Evolutionary conservation across 306 rosid genomes (phyloP).

Genomic region (Fagus crenata): DNA sequence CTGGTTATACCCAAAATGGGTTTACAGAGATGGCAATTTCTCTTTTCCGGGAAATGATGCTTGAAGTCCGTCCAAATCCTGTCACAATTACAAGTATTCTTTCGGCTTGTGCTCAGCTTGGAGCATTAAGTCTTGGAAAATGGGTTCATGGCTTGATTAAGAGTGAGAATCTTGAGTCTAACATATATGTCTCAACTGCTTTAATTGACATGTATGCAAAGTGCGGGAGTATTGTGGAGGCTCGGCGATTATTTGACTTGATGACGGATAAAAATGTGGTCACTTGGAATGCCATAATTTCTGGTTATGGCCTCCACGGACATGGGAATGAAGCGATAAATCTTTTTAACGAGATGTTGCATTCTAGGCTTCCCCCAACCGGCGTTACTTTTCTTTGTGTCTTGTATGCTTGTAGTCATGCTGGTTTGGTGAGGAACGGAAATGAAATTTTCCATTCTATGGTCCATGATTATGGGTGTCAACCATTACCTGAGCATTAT

Average conservation of each 20-base stretch:
- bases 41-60: slow-evolving; percentile 77
- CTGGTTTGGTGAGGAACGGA: slow-evolving; percentile 86
- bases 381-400: slow-evolving; percentile 76
- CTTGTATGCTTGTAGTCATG: slow-evolving; percentile 94
- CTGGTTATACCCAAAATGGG: slow-evolving; percentile 91
- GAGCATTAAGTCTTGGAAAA: slow-evolving; percentile 78
- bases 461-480: slow-evolving; percentile 62
- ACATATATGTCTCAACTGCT: slow-evolving; percentile 77
- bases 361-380: slow-evolving; percentile 53
- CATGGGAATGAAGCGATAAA: slow-evolving; percentile 73
- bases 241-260: slow-evolving; percentile 65
- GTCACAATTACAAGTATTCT: slow-evolving; percentile 76
- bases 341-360: slow-evolving; percentile 73
- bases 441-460: slow-evolving; percentile 65
- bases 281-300: slow-evolving; percentile 96
- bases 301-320: slow-evolving; percentile 95
- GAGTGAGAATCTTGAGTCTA: slow-evolving; percentile 66
- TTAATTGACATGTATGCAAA: slow-evolving; percentile 90
- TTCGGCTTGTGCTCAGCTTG: slow-evolving; percentile 97
- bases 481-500: slow-evolving; percentile 77
- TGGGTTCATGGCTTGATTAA: slow-evolving; percentile 78
- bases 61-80: slow-evolving; percentile 67
- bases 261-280: slow-evolving; percentile 73
- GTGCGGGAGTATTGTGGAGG: slow-evolving; percentile 80
- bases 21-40: slow-evolving; percentile 71